phyloP scores from a whole-genome alignment of 1,284 basidiomycete genomes.

The Ganoderma sp. region DNA sequence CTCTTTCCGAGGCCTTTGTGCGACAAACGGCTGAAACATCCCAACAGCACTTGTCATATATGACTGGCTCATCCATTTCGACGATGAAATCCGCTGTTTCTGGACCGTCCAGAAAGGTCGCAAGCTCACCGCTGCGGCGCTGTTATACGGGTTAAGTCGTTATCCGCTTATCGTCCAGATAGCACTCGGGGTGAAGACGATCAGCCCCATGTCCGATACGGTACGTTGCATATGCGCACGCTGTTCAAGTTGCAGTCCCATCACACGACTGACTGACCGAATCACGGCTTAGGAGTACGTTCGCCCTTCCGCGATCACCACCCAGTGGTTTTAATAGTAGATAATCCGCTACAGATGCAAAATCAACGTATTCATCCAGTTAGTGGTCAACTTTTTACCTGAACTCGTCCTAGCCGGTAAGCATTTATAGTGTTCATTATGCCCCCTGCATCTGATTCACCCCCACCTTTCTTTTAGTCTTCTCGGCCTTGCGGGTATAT shows the following conservation, averaged over 20 bases:
- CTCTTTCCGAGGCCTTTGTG: no score
- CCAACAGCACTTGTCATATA: background rate
- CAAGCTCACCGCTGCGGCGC: background rate
- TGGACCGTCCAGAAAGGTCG: background rate
- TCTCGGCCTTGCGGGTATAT: slow-evolving; percentile 1
- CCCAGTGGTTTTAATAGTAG: no score
- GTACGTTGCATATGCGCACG: background rate
- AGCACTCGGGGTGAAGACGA: background rate
- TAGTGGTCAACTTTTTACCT: background rate
- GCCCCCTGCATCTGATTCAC: no score
- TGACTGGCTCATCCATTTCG: slow-evolving; percentile 5
- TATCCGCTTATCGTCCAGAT: background rate
- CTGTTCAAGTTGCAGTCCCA: background rate
- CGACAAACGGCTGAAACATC: background rate
- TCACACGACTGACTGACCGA: background rate
- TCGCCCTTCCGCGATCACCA: no score
- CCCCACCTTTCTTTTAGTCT: background rate
- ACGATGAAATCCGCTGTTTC: background rate
- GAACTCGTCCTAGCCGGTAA: background rate
- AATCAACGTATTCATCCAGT: background rate
- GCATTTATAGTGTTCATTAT: background rate
- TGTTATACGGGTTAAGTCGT: background rate
- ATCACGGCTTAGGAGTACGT: background rate
- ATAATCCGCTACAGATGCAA: background rate
- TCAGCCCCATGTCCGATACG: background rate